Evolutionary conservation across 345 rosid species (phyloP), one percentile per base, ranked within the genome.

Genomic region (Camelina sativa): DNA sequence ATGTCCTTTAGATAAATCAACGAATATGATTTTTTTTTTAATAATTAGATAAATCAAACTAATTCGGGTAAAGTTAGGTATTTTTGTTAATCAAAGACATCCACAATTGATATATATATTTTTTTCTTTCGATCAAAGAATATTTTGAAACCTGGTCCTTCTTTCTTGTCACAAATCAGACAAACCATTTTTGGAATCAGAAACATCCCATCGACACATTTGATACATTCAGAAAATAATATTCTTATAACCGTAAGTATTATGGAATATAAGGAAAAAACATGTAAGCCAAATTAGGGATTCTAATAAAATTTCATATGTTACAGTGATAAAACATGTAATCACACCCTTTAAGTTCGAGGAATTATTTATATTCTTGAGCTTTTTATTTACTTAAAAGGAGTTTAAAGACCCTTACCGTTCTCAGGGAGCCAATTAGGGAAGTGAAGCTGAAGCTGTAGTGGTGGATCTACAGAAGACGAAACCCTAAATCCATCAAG

Each of bases 371-470:
- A 72, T 40, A 40, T 9, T n/a, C 0, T 10, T 23, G 28, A 8
- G 6, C 28, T 38, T 15, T 9, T 15, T 22, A 8, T 23, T n/a
- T 0, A n/a, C 30, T 28, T 0, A 46, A n/a, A n/a, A 7, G 12
- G 23, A 3, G 41, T 30, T 43, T 43, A 43, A 30, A 22, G 30
- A 71, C 3, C 17, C 82, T 81, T 83, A 90, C 96, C 38, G 65
- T 79, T 81, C 53, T 82, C 82, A 11, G 85, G 16, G 50, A 88
- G 91, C 96, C 98, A 89, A 51, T 40, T 68, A 54, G 92, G 96
- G 69, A 87, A 84, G 52, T 81, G 89, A 83, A 84, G 81, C 72
- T 82, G 87, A 65, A 94, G 98, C 82, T 87, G 85, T 74, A 89
- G 44, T 5, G 92, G 86, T 46, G 83, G 86, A 76, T 85, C 93